Base-by-base conservation (phyloP, 805 yeast species). In the Hanseniaspora nectarophila region DNA sequence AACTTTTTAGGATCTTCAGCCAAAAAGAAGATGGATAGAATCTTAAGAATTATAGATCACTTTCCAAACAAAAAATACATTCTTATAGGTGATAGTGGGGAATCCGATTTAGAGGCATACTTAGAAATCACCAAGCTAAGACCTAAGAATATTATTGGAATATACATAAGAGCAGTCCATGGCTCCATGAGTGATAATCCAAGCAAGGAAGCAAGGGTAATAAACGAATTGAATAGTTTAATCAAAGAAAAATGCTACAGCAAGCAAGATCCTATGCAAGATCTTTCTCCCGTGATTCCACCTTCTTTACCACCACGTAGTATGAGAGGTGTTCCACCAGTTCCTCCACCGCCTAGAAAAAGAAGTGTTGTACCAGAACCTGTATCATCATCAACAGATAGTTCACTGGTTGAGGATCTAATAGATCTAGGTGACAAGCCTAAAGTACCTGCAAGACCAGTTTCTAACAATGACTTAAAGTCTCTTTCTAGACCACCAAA, bases 71-170 rank as follows among this genome's bases (percentile, higher is more conserved):
- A 89, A 57, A 80, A 76, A 60, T 90, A 92, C 63, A 74, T 92
- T 23, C 69, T 95, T 47, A 75, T 92, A 15, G 99, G 99, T 31
- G 99, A 92, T 63, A 82, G 96, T 2, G 97, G 97, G 1, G 98
- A 92, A 62, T 82, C 82, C 57, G 99, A 92, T 68, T 69, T 90
- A 40, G 98, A 94, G 61, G 95, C 97, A 0, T 92, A 92, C 63
- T 73, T 78, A 5, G 81, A 81, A 26, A 67, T 88, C 32, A 85
- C 94, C 0, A 67, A 70, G 37, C 57, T 63, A 31, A 77, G 69
- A 59, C 95, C 95, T 0, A 67, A 70, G 4, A 82, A 78, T 56
- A 71, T 92, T 0, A 56, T 75, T 21, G 94, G 83, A 0, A 85
- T 92, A 4, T 89, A 78, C 62, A 84, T 92, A 33, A 70, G 97